phyloP scores from a whole-genome alignment of 805 yeast genomes.

The Hanseniaspora singularis region DNA sequence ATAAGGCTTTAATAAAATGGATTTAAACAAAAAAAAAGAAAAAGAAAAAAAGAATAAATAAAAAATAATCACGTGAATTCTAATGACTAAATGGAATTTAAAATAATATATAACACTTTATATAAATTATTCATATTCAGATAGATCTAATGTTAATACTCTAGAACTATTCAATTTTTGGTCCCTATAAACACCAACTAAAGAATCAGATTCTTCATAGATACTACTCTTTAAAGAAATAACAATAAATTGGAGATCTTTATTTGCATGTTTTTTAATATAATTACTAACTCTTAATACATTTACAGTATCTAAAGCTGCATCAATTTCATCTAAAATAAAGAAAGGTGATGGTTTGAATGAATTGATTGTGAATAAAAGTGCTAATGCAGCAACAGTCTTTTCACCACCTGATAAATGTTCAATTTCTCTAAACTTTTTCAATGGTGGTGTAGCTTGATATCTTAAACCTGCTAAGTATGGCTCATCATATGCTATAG shows the following conservation, averaged over 20 bases:
- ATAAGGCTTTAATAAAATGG: too few relatives aligned
- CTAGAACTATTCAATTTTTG: constrained; percentile 60
- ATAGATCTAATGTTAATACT: constrained; percentile 61
- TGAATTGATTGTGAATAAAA: constrained; percentile 81
- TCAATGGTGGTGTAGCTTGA: constrained; percentile 94
- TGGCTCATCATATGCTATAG: constrained; percentile 76
- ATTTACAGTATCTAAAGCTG: constrained; percentile 85
- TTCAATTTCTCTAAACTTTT: constrained; percentile 85
- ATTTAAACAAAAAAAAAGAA: too few relatives aligned
- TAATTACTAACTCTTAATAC: constrained; percentile 80
- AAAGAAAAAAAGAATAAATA: background rate
- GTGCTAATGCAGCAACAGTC: constrained; percentile 88
- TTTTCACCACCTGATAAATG: constrained; percentile 92
- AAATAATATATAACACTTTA: background rate
- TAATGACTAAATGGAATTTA: background rate
- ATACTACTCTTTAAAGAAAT: constrained; percentile 79
- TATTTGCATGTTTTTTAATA: constrained; percentile 61
- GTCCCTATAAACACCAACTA: constrained; percentile 86
- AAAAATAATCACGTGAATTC: background rate
- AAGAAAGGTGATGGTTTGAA: constrained; percentile 91
- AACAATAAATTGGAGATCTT: constrained; percentile 79
- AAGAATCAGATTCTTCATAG: constrained; percentile 77
- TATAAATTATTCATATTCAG: constrained; percentile 1
- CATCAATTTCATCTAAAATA: constrained; percentile 95
- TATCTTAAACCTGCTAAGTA: constrained; percentile 71